phyloP scores from a whole-genome alignment of 2,329 filamentous ascomycete genomes.

The Magnaporthiopsis incrustans region DNA sequence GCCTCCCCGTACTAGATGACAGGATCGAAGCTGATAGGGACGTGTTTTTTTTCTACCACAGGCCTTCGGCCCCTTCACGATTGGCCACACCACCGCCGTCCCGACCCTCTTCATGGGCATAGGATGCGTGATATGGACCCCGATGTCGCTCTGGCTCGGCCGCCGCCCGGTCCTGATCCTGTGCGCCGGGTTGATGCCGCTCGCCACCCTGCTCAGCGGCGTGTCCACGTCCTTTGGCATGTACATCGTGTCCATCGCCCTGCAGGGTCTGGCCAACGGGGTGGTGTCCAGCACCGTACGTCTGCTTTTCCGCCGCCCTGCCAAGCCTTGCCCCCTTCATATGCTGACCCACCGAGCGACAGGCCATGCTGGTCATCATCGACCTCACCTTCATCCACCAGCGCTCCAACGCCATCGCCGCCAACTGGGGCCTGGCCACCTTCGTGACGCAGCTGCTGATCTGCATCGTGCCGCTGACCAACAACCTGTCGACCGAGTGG shows the following conservation, averaged over 20 bases:
- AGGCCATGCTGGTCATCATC: constrained; percentile 27
- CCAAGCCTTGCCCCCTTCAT: background rate
- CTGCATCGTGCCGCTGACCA: constrained; percentile 20
- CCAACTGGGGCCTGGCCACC: constrained; percentile 24
- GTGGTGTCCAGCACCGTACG: constrained; percentile 22
- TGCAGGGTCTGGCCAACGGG: constrained; percentile 25
- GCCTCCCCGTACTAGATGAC: background rate
- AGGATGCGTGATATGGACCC: constrained; percentile 28
- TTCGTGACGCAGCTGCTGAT: constrained; percentile 19
- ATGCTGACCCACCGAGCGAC: background rate
- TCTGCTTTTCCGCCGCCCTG: background rate
- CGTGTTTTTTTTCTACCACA: constrained; percentile 9
- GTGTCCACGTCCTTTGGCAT: constrained; percentile 19
- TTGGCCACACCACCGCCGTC: constrained; percentile 19
- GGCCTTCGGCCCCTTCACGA: constrained; percentile 17
- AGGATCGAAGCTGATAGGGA: background rate
- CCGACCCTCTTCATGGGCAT: constrained; percentile 26
- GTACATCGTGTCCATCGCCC: constrained; percentile 20
- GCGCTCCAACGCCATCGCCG: constrained; percentile 24
- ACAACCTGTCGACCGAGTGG: constrained; percentile 21
- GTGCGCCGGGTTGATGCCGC: constrained; percentile 18
- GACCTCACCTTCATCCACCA: constrained; percentile 31
- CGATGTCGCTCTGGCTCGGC: constrained; percentile 27
- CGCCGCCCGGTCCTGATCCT: constrained; percentile 27
- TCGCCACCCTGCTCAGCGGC: constrained; percentile 20